Conservation (phyloP, 106 monocot species). For the Triglochin maritima region DNA sequence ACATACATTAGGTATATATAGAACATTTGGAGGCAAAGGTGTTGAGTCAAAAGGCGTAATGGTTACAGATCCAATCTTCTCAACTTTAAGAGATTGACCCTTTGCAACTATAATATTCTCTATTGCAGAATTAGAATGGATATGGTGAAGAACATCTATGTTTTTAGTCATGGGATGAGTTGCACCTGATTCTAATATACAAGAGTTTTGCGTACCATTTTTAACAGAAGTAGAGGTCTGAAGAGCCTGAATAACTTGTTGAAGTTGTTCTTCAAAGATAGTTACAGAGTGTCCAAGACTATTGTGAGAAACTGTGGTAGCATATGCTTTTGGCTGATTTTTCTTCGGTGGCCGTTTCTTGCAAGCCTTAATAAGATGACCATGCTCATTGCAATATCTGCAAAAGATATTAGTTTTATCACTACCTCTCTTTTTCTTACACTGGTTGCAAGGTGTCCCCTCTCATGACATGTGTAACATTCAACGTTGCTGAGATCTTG, state of each 20-base stretch:
- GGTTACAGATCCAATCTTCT: neutral
- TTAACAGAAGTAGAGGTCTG: constrained; percentile 4
- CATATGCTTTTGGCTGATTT: neutral
- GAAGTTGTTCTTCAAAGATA: neutral
- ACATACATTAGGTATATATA: constrained; percentile 7
- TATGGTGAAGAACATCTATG: too few relatives aligned
- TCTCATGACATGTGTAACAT: neutral
- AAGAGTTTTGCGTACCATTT: neutral
- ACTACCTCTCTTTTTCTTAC: too few relatives aligned
- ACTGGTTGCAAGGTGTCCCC: too few relatives aligned
- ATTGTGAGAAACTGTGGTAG: neutral
- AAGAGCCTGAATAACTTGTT: constrained; percentile 7
- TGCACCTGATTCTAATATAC: constrained; percentile 5
- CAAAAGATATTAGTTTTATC: neutral
- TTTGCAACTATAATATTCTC: neutral
- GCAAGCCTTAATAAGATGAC: constrained; percentile 6
- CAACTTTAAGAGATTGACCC: neutral
- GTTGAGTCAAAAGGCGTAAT: neutral
- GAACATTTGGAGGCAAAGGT: constrained; percentile 6
- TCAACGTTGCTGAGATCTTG: neutral
- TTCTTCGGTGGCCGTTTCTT: neutral
- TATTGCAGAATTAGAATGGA: constrained; percentile 4
- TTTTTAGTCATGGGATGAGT: too few relatives aligned
- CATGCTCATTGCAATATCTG: constrained; percentile 6
- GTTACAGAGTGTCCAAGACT: neutral